Evolutionary conservation across 345 rosid genomes (phyloP), one percentile per base, ranked within the genome.

Genomic region (Theobroma cacao): DNA sequence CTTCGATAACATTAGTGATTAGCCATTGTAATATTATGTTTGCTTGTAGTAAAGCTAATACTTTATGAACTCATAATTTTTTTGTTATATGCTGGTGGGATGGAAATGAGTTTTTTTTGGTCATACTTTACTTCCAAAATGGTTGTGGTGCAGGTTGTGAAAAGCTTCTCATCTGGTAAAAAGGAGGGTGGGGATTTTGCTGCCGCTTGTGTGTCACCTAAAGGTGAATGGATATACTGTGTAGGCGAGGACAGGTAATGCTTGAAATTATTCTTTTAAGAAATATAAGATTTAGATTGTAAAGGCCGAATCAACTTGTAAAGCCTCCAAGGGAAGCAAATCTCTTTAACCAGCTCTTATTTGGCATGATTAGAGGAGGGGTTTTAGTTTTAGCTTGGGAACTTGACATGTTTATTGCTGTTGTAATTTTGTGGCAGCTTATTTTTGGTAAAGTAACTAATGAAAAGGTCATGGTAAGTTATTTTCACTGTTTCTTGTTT

Each of bases 221-320:
- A 96, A 87, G 98, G 98, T 26, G 98, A 94, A 83, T 94, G 98
- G 99, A 91, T 94, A 79, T 94, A 96, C 81, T 92, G 97, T 86
- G 85, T 94, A 8, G 99, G 98, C 67, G 99, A 94, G 90, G 98
- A 94, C 89, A 89, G 88, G 96, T 90, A 84, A 80, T 73, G 18
- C 64, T 70, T 62, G 14, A 64, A 17, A 71, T 10, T 50, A 20
- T 20, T 50, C 75, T 33, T 71, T 33, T 52, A 48, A 9, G 45
- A 50, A 50, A 48, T 31, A 50, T 18, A 11, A 24, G 1, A 11
- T 50, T 52, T 71, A 71, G 41, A 33, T 33, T 71, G 28, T 71
- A 20, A 50, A 71, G 66, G 28, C 28, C 14, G 9, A 50, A 31
- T 31, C 60, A 45, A 45, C 24, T 38, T 69, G 7, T 47, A 47